Conservation (phyloP, 2,329 filamentous ascomycete species). For the Fusarium albosuccineum region DNA sequence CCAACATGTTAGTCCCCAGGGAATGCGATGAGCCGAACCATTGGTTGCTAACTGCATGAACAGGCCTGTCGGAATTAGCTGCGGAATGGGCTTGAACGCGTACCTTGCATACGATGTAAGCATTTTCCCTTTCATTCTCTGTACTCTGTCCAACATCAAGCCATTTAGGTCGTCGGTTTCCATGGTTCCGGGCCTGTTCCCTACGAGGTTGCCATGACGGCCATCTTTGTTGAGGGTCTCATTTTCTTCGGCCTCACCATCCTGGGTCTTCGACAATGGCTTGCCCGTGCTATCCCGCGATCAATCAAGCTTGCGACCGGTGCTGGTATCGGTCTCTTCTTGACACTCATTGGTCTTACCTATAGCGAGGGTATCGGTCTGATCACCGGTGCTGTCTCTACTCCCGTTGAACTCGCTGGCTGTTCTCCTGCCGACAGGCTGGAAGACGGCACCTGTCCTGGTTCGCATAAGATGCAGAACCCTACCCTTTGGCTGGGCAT, state of each 20-base stretch:
- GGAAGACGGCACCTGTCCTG: conserved; percentile 62
- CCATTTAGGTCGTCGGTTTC: conserved; percentile 76
- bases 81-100: conserved; percentile 77
- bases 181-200: conserved; percentile 81
- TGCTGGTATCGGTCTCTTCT: conserved; percentile 86
- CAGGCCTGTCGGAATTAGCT: conserved; percentile 56
- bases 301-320: conserved; percentile 90
- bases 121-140: not conserved
- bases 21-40: not conserved
- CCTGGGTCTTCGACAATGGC: conserved; percentile 87
- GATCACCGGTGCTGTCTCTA: conserved; percentile 75
- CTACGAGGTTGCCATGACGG: conserved; percentile 82
- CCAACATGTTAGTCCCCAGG: conserved; percentile 72
- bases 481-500: conserved; percentile 90
- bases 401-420: conserved; percentile 81
- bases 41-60: conserved; percentile 7
- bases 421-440: conserved; percentile 63
- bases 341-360: conserved; percentile 80
- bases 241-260: conserved; percentile 86
- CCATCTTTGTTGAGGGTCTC: conserved; percentile 89
- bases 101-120: conserved; percentile 82
- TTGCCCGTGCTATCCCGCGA: conserved; percentile 83
- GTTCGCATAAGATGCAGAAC: conserved; percentile 80
- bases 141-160: conserved; percentile 7
- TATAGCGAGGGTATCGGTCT: conserved; percentile 87